phyloP scores from a whole-genome alignment of 148 eudicot genomes.

The Simmondsia chinensis region DNA sequence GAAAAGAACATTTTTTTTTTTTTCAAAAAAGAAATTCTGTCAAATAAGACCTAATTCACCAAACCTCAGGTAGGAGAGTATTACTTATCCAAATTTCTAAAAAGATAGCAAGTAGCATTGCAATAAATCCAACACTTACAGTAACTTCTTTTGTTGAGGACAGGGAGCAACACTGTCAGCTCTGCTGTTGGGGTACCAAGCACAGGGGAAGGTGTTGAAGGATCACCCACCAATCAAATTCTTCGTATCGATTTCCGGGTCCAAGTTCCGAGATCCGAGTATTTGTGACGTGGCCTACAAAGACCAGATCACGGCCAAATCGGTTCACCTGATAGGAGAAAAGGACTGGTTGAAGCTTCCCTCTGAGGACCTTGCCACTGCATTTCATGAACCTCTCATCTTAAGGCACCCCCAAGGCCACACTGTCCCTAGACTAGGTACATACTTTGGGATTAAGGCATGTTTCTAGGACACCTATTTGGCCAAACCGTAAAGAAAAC shows the following conservation, averaged over 20 bases:
- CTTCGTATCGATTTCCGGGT: slow-evolving; percentile 60
- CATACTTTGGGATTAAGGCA: too few relatives aligned
- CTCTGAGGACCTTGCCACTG: slow-evolving; percentile 61
- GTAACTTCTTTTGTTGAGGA: background rate
- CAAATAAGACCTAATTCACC: too few relatives aligned
- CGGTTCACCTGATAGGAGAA: slow-evolving; percentile 74
- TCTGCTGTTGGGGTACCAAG: slow-evolving; percentile 56
- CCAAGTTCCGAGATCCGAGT: slow-evolving; percentile 52
- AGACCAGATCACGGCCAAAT: slow-evolving; percentile 51
- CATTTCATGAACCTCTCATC: slow-evolving; percentile 61
- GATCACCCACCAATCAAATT: slow-evolving; percentile 62
- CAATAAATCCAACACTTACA: too few relatives aligned
- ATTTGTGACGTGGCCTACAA: slow-evolving; percentile 64
- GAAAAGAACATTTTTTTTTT: too few relatives aligned
- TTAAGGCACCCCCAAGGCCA: slow-evolving; percentile 82
- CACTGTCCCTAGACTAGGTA: slow-evolving; percentile 77
- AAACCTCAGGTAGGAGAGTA: too few relatives aligned
- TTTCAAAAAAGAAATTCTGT: too few relatives aligned
- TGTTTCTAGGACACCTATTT: too few relatives aligned
- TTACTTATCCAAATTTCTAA: too few relatives aligned
- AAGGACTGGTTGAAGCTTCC: slow-evolving; percentile 76
- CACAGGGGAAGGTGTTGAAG: slow-evolving; percentile 61
- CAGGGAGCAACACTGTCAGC: slow-evolving; percentile 69
- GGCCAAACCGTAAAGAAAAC: too few relatives aligned
- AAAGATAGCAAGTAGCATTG: too few relatives aligned